These are phyloP conservation scores for Mrakia gelida DNA, from an alignment of 768 basidiomycete species.

Conservation along the genomic window DNA sequence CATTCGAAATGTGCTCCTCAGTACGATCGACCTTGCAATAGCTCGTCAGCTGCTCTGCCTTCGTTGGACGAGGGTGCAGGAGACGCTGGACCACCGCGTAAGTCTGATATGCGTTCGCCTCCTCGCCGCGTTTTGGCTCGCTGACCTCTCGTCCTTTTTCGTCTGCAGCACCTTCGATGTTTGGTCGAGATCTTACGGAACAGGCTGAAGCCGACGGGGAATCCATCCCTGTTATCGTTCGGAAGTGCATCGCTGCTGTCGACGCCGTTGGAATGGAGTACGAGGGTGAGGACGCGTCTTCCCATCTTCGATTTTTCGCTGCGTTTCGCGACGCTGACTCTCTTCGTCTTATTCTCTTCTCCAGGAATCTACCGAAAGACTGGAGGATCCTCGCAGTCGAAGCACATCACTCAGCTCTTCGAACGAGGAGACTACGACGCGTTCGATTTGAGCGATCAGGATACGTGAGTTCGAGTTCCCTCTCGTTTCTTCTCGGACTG, in stretches of 20 bases:
- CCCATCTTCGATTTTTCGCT: neutral
- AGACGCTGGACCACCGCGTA: conserved; percentile 44
- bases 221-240: conserved; percentile 78
- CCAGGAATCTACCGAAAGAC: conserved; percentile 88
- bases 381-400: conserved; percentile 86
- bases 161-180: conserved; percentile 73
- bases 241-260: conserved; percentile 93
- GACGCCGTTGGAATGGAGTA: conserved; percentile 84
- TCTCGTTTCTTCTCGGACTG: neutral
- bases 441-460: conserved; percentile 74
- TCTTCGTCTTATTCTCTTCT: neutral
- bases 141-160: conserved; percentile 30
- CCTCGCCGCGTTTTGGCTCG: neutral
- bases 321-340: neutral
- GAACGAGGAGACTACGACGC: conserved; percentile 83
- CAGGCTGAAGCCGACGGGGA: conserved; percentile 56
- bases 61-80: conserved; percentile 17
- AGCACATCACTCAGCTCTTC: conserved; percentile 88
- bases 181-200: conserved; percentile 80
- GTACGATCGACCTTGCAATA: conserved; percentile 61
- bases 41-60: conserved; percentile 34
- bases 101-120: conserved; percentile 32
- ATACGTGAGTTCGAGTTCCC: conserved; percentile 10
- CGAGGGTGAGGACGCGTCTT: conserved; percentile 52
- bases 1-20: conserved; percentile 79